Evolutionary conservation across 2,329 filamentous ascomycete species (phyloP), one percentile per base, ranked within the genome.

Genomic region (Diatrype stigma): DNA sequence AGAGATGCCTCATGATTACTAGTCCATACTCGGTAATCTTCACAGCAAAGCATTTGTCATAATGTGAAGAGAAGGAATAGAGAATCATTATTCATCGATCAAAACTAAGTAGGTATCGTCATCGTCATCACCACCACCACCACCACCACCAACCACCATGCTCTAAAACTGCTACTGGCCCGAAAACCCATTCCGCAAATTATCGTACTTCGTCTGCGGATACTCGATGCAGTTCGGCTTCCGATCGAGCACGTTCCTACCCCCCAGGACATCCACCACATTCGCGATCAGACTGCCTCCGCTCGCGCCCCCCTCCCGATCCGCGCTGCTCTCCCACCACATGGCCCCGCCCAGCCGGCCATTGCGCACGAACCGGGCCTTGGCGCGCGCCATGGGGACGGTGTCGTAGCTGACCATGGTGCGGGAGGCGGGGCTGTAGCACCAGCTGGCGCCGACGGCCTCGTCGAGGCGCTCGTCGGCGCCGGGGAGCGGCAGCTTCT

Each of bases 311-410:
- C 83, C 84, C 2, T 70, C 65, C 64, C 84, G 85, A 67, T 96
- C 93, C 1, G 82, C 85, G 62, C 87, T 93, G 61, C 84, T 89
- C 73, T 96, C 92, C 91, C 91, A 96, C 90, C 90, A 97, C 92
- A 97, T 96, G n/a, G 81, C 90, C 17, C 93, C 93, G 2, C 91
- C 92, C 0, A 96, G 78, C 0, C 81, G 76, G 42, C 78, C 73
- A 19, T 80, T 67, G 63, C 76, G 80, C 63, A 96, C 81, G 66
- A 84, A 96, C 11, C 80, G 72, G 1, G 85, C 84, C 75, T 96
- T 97, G 57, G 72, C 66, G 57, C 75, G 74, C 3, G 84, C 86
- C 67, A 91, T 82, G 3, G 75, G 71, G 1, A 84, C 79, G 1
- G 83, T 93, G 65, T 91, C 88, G 65, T 96, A 97, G 42, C 81